Evolutionary conservation across 305 asterid species (phyloP), one percentile per base, ranked within the genome.

Genomic region (Withania somnifera): DNA sequence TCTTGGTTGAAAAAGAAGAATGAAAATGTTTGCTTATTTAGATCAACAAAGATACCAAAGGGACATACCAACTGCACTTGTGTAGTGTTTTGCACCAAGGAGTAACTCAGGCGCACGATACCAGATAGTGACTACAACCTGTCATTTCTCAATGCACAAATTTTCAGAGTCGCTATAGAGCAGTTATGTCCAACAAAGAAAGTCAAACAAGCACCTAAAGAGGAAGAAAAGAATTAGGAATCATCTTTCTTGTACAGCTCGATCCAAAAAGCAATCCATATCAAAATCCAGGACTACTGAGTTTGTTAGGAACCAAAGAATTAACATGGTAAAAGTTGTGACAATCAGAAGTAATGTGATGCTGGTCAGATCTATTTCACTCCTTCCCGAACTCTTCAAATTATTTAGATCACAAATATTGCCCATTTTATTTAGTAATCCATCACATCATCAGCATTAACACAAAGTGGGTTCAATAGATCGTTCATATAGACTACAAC

Each of bases 81-180:
- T 96, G 83, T 96, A 96, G 90, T 96, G 99, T 82, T 92, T 96
- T 50, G 98, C 95, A 57, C 99, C 99, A 84, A 96, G 98, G 77
- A 96, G 97, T 84, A 96, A 87, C 91, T 96, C 99, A 56, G 99
- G 99, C 8, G 99, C 98, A 84, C 99, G 98, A 89, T 96, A 96
- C 99, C 99, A 96, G 82, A 96, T 94, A 77, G 99, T 96, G 84
- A 96, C 98, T 50, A 96, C 99, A 87, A 96, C 99, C 99, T 96
- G 88, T 79, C 85, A 87, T 75, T 83, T 75, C 79, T 24, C 79
- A 7, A 73, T 15, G 60, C 47, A 73, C 58, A 47, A 73, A 28
- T 7, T 71, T 71, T 71, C 40, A 73, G 36, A 71, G 42, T 73
- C 34, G 24, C 79, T 3, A 30, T 36, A 69, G 42, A 69, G 36